Conservation (phyloP, 2,329 filamentous ascomycete genomes). For the Exophiala oligosperma region DNA sequence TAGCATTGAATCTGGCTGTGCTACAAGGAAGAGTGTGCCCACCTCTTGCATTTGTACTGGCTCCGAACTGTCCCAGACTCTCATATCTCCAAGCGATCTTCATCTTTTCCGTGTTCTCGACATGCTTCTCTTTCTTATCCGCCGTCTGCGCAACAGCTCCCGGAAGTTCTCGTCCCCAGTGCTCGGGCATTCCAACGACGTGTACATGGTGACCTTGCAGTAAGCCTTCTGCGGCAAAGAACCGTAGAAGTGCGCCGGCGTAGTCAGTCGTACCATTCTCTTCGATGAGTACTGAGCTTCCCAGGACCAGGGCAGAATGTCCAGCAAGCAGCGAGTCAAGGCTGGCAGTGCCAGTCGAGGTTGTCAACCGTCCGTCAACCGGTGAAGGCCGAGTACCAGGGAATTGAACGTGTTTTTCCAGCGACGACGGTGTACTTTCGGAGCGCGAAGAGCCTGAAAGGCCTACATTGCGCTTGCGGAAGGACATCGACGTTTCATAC, state of each 20-base stretch:
- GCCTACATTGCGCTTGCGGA: conserved; percentile 66
- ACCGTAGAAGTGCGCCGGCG: conserved; percentile 76
- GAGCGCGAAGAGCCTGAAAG: conserved; percentile 46
- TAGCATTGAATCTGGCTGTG: conserved; percentile 25
- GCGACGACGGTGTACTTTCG: conserved; percentile 23
- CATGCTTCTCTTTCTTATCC: conserved; percentile 46
- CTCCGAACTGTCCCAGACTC: conserved; percentile 69
- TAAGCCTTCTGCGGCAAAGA: conserved; percentile 90
- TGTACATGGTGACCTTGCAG: conserved; percentile 89
- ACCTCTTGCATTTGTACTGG: conserved; percentile 61
- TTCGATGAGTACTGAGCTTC: conserved; percentile 76
- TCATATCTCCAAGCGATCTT: conserved; percentile 99
- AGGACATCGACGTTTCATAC: conserved; percentile 54
- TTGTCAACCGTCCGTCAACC: conserved; percentile 81
- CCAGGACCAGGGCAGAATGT: conserved; percentile 80
- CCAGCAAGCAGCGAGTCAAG: conserved; percentile 83
- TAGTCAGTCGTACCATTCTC: conserved; percentile 95
- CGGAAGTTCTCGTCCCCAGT: conserved; percentile 82
- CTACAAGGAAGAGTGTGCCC: conserved; percentile 36
- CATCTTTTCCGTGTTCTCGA: conserved; percentile 71
- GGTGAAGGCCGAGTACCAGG: conserved; percentile 77
- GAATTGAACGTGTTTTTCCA: conserved; percentile 32
- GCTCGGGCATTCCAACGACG: conserved; percentile 74
- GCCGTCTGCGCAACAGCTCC: conserved; percentile 61
- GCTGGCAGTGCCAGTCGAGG: conserved; percentile 85